Evolutionary conservation across 306 rosid species (phyloP), one percentile per base, ranked within the genome.

Genomic region (Medicago lupulina): DNA sequence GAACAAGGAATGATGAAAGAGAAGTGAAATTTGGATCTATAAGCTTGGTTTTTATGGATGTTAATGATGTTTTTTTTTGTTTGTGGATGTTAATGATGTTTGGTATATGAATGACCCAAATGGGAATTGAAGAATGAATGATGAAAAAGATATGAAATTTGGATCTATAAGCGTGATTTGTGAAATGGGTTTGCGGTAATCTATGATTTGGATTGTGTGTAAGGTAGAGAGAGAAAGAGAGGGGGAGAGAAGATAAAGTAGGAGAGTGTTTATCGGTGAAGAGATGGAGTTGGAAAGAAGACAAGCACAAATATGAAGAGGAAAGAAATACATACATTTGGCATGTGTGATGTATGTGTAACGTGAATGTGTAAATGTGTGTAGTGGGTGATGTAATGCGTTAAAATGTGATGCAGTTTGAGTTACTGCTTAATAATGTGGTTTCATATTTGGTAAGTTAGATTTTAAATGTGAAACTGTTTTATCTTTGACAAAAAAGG

Each of bases 221-320:
- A 66, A 47, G 76, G 55, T 46, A 66, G 23, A 43, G 8, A 28
- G 10, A 7, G 47, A 16, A 1, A 18, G 76, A 59, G 76, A 54
- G 86, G 67, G 13, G 70, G 62, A n/a, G 59, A 83, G 1, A 83
- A 83, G 89, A 85, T 80, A 83, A 73, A 83, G 85, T 65, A 44
- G 21, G 34, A 25, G 89, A 76, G 85, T 19, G 76, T 83, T 83
- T 63, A 31, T 76, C 58, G 85, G 79, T 1, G 78, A 70, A 63
- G 84, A 31, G 72, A 49, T 71, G 57, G 73, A 82, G 72, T 44
- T 67, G 44, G 57, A 25, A 44, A 44, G 50, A 51, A 59, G 68
- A 58, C 80, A 46, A 66, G 53, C 71, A 9, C 66, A 51, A 2
- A 60, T 54, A 8, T 53, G 62, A 54, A 60, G 44, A 14, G 40